phyloP scores from a whole-genome alignment of 2,329 filamentous ascomycete genomes.

The Aspergillus bombycis region DNA sequence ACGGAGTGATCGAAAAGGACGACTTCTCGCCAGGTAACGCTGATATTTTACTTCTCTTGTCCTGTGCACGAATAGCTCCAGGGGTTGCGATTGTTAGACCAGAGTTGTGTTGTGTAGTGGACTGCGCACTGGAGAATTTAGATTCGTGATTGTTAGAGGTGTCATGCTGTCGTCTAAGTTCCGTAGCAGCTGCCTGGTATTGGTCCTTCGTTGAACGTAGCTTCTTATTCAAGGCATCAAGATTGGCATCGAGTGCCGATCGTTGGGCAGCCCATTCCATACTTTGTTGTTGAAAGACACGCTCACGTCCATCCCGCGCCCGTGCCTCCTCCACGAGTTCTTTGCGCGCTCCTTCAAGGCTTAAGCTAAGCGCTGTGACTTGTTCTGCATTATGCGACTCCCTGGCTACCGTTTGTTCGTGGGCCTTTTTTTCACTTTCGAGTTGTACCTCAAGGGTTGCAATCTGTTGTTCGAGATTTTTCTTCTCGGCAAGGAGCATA shows the following conservation, averaged over 20 bases:
- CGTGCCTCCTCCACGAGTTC: conserved; percentile 56
- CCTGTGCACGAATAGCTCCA: conserved; percentile 51
- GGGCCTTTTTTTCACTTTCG: conserved; percentile 76
- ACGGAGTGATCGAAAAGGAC: conserved; percentile 90
- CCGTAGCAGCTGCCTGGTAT: conserved; percentile 66
- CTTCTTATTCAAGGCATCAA: conserved; percentile 71
- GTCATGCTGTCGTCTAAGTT: conserved; percentile 49
- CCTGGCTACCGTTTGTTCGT: conserved; percentile 58
- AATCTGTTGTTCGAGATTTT: conserved; percentile 76
- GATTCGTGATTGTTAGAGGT: conserved; percentile 33
- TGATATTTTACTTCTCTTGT: conserved; percentile 62
- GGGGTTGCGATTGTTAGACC: conserved; percentile 56
- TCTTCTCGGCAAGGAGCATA: conserved; percentile 73
- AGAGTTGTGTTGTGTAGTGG: conserved; percentile 40
- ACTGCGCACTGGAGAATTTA: conserved; percentile 33
- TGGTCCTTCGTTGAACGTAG: conserved; percentile 71
- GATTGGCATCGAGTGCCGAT: conserved; percentile 68
- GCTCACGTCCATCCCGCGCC: conserved; percentile 52
- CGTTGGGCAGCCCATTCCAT: conserved; percentile 65
- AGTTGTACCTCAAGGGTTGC: conserved; percentile 77
- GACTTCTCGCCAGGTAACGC: conserved; percentile 80
- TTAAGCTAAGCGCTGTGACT: conserved; percentile 42
- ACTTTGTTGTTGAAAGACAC: conserved; percentile 58
- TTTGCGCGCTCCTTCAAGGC: conserved; percentile 52
- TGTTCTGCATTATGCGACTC: conserved; percentile 43